These are phyloP conservation scores for Scutellaria barbata DNA, from an alignment of 257 asterid genomes.

Conservation along the genomic window DNA sequence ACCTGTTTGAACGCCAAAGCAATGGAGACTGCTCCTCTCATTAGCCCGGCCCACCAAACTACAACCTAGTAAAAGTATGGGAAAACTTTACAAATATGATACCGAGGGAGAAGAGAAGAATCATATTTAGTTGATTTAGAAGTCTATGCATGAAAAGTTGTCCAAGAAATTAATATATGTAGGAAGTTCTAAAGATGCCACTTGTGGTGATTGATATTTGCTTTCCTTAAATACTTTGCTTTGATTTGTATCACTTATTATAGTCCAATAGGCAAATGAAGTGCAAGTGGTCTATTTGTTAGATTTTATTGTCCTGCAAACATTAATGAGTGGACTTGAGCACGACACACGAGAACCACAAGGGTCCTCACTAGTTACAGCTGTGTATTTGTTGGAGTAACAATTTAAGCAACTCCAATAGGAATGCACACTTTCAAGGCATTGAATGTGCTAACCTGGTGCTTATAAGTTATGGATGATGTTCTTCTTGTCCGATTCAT, in stretches of 20 bases:
- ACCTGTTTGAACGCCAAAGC: conserved; percentile 98
- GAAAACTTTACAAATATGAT: neutral
- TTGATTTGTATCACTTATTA: neutral
- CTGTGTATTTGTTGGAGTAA: neutral
- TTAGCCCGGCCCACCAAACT: conserved; percentile 98
- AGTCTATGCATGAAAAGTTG: conserved; percentile 17
- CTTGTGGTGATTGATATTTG: neutral
- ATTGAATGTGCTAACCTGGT: conserved; percentile 59
- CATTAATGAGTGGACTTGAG: neutral
- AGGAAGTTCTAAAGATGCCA: conserved; percentile 5
- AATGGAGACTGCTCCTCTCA: conserved; percentile 98
- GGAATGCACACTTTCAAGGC: neutral
- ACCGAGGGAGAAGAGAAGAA: neutral
- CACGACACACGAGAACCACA: neutral
- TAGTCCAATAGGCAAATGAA: neutral
- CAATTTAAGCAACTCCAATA: conserved; percentile 8
- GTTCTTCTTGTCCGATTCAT: conserved; percentile 61
- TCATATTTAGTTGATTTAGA: neutral
- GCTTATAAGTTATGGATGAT: conserved; percentile 60
- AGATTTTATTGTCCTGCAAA: neutral
- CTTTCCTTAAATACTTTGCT: neutral
- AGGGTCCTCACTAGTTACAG: neutral
- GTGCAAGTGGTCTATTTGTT: neutral
- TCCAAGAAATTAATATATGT: neutral
- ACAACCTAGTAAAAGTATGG: conserved; percentile 50